Conservation (phyloP, 768 basidiomycete genomes). For the Naganishia randhawae region DNA sequence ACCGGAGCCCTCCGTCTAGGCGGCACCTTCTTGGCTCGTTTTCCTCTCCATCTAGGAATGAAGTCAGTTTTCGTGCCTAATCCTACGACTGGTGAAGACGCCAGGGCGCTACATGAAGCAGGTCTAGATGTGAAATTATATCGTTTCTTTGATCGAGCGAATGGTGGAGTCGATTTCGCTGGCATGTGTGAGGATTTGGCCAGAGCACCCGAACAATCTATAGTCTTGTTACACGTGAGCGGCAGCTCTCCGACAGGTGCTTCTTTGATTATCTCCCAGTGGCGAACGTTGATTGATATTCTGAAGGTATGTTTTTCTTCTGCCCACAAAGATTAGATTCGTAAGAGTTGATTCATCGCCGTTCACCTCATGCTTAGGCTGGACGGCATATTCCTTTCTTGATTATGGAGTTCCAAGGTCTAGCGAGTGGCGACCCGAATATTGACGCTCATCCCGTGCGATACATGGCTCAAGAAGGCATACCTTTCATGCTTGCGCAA, state of each 20-base stretch:
- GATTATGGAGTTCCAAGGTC: conserved; percentile 45
- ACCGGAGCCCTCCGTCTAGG: conserved; percentile 45
- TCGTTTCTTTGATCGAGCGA: conserved; percentile 41
- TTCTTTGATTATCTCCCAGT: conserved; percentile 42
- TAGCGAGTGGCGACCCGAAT: conserved; percentile 42
- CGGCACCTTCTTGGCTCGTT: conserved; percentile 43
- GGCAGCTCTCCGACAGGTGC: conserved; percentile 55
- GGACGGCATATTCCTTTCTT: conserved; percentile 43
- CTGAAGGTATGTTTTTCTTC: conserved; percentile 38
- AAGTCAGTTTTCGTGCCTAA: conserved; percentile 42
- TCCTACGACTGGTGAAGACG: conserved; percentile 44
- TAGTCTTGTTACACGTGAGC: conserved; percentile 64
- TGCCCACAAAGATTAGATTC: not conserved
- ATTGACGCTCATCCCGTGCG: conserved; percentile 45
- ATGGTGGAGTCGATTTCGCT: conserved; percentile 46
- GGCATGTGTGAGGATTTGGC: conserved; percentile 44
- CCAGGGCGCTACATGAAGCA: conserved; percentile 37
- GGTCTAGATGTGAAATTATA: conserved; percentile 44
- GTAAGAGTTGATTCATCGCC: not conserved
- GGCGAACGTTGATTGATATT: conserved; percentile 44
- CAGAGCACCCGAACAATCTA: conserved; percentile 57
- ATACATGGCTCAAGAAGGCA: conserved; percentile 45
- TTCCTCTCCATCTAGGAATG: conserved; percentile 29
- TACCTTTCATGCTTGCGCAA: conserved; percentile 45
- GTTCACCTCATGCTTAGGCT: conserved; percentile 43